Evolutionary conservation across 306 rosid genomes (phyloP).

Genomic region (Gynostemma pentaphyllum): DNA sequence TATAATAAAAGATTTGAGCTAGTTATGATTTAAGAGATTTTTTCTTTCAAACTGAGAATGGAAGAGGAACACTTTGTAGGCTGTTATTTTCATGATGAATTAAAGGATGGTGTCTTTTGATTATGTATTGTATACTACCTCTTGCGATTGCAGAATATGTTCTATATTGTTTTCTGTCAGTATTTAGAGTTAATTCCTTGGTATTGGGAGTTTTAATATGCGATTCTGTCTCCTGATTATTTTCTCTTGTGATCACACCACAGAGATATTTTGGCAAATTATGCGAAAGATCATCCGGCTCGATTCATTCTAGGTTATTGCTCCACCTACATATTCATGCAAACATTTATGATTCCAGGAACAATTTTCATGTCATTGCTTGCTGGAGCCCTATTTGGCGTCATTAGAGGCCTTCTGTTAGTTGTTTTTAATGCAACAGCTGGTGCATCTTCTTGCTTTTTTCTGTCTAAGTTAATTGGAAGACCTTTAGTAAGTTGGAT

Average conservation of each 20-base stretch:
- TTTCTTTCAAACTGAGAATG: neutral
- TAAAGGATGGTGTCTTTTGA: neutral
- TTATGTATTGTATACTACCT: neutral
- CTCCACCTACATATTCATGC: slow-evolving; percentile 96
- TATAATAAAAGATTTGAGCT: too few species aligned
- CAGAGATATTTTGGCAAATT: slow-evolving; percentile 62
- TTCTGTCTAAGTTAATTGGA: slow-evolving; percentile 86
- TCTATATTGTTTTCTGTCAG: neutral
- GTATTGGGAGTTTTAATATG: neutral
- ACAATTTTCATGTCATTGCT: slow-evolving; percentile 94
- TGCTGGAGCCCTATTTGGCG: slow-evolving; percentile 97
- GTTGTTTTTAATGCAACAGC: slow-evolving; percentile 90
- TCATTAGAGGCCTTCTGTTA: slow-evolving; percentile 59
- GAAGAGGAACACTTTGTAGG: neutral
- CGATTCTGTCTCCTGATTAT: neutral
- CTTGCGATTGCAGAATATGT: neutral
- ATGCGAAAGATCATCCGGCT: slow-evolving; percentile 58
- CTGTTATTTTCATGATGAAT: neutral
- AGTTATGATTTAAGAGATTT: too few species aligned
- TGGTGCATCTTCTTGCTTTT: slow-evolving; percentile 86
- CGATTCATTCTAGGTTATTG: slow-evolving; percentile 89
- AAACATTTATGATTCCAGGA: slow-evolving; percentile 97
- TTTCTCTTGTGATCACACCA: neutral
- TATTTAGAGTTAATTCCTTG: neutral
- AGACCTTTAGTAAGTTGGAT: slow-evolving; percentile 82